A percentile compares a stretch with the other conserved stretches of the same genome.
These are phyloP conservation scores for Calonectria pauciramosa DNA, from an alignment of 2,329 filamentous ascomycete species.

Conservation along the genomic window DNA sequence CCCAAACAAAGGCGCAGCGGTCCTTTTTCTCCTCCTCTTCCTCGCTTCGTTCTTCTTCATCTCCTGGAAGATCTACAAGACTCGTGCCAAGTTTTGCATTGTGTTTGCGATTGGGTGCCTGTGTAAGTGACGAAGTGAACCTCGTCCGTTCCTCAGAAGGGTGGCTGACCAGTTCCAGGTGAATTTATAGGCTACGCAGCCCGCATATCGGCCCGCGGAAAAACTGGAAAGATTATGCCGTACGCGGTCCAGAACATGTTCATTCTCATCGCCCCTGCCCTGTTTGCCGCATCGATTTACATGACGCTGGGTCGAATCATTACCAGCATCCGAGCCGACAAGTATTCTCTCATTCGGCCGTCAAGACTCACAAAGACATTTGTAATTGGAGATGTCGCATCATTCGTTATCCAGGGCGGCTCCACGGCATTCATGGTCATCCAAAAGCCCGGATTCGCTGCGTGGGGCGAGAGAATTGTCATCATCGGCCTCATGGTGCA, in stretches of 20 bases:
- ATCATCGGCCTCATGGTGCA: conserved; percentile 7
- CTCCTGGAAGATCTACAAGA: conserved; percentile 16
- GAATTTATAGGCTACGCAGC: conserved; percentile 11
- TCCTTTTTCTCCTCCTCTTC: background rate
- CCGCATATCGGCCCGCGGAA: background rate
- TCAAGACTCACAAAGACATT: conserved; percentile 14
- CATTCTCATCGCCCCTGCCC: conserved; percentile 3
- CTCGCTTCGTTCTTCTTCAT: background rate
- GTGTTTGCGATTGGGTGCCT: conserved; percentile 11
- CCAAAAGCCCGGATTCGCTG: background rate
- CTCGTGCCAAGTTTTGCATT: background rate
- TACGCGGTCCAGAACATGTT: conserved; percentile 13
- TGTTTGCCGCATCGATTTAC: conserved; percentile 11
- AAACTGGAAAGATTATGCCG: conserved; percentile 10
- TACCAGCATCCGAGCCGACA: background rate
- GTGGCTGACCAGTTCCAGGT: background rate
- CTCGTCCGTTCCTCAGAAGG: too few relatives aligned
- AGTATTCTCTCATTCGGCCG: background rate
- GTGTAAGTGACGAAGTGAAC: background rate
- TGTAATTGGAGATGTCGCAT: background rate
- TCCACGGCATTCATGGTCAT: background rate
- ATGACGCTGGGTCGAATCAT: conserved; percentile 8
- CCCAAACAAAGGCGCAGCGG: conserved; percentile 10
- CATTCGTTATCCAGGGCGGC: background rate
- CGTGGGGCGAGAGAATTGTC: conserved; percentile 5